Percentiles rank a stretch among this genome's conserved stretches.
phyloP scores from a whole-genome alignment of 2,329 filamentous ascomycete species.

The Alternaria alternata region DNA sequence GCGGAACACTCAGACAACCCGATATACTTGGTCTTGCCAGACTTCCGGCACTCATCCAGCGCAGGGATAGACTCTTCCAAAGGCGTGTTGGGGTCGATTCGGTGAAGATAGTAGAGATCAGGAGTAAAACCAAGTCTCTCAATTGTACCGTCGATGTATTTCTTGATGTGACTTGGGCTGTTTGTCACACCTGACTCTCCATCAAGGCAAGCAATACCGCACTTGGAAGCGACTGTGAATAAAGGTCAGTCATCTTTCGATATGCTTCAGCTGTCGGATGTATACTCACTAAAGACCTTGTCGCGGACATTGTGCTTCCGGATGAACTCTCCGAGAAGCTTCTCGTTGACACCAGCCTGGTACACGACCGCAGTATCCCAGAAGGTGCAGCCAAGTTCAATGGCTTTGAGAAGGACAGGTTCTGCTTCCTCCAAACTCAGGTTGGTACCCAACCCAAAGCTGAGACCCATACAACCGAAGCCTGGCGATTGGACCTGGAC shows the following conservation, averaged over 20 bases:
- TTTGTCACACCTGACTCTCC: conserved; percentile 52
- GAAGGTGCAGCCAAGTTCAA: conserved; percentile 60
- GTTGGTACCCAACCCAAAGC: conserved; percentile 54
- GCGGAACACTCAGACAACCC: conserved; percentile 57
- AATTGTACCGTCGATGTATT: conserved; percentile 51
- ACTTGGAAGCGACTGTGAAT: conserved; percentile 34
- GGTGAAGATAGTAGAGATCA: conserved; percentile 55
- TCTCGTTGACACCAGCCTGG: conserved; percentile 39
- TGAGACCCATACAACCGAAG: conserved; percentile 65
- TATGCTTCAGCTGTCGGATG: neutral
- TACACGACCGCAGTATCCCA: conserved; percentile 57
- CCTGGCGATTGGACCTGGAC: conserved; percentile 59
- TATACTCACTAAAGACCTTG: conserved; percentile 30
- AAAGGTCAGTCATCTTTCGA: neutral
- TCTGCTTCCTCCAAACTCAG: conserved; percentile 57
- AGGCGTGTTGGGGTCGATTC: conserved; percentile 48
- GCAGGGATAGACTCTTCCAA: conserved; percentile 57
- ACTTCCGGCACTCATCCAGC: conserved; percentile 49
- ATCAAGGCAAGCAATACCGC: conserved; percentile 38
- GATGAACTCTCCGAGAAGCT: conserved; percentile 39
- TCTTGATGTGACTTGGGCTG: conserved; percentile 49
- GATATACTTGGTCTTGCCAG: conserved; percentile 60
- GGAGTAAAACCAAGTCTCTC: conserved; percentile 48
- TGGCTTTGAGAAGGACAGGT: conserved; percentile 58
- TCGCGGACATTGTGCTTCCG: conserved; percentile 37